Evolutionary conservation across 2,329 filamentous ascomycete species (phyloP).

Genomic region (Alternaria sp.): DNA sequence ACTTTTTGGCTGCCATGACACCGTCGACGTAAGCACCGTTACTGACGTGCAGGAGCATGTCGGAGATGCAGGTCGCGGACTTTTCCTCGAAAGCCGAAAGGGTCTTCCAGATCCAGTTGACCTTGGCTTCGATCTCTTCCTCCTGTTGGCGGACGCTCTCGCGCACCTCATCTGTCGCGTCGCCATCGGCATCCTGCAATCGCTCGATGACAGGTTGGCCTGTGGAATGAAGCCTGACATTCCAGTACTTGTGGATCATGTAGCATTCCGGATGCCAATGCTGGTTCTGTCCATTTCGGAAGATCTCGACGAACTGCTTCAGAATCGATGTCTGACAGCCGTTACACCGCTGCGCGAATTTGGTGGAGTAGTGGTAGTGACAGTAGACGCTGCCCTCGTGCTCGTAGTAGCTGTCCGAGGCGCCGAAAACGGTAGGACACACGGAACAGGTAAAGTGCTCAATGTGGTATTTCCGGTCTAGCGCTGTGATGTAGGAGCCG

Average conservation of each 20-base stretch:
- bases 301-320: conserved; percentile 99
- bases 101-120: conserved; percentile 97
- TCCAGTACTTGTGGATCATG: conserved; percentile 99
- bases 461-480: conserved; percentile 96
- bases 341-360: conserved; percentile 94
- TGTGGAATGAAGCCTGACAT: conserved; percentile 74
- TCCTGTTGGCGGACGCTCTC: conserved; percentile 82
- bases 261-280: conserved; percentile 99
- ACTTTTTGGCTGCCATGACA: conserved; percentile 91
- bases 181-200: conserved; percentile 51
- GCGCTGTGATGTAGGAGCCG: conserved; percentile 95
- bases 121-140: conserved; percentile 95
- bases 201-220: conserved; percentile 49
- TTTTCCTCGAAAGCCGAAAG: conserved; percentile 97
- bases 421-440: conserved; percentile 96
- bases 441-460: conserved; percentile 99
- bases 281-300: conserved; percentile 95
- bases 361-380: conserved; percentile 98
- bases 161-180: conserved; percentile 72
- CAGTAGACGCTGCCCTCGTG: conserved; percentile 96
- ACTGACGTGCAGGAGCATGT: conserved; percentile 98
- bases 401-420: conserved; percentile 98
- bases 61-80: conserved; percentile 95
- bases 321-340: conserved; percentile 96
- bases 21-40: conserved; percentile 97